phyloP scores from a whole-genome alignment of 305 asterid genomes.

The Fraxinus sp. region DNA sequence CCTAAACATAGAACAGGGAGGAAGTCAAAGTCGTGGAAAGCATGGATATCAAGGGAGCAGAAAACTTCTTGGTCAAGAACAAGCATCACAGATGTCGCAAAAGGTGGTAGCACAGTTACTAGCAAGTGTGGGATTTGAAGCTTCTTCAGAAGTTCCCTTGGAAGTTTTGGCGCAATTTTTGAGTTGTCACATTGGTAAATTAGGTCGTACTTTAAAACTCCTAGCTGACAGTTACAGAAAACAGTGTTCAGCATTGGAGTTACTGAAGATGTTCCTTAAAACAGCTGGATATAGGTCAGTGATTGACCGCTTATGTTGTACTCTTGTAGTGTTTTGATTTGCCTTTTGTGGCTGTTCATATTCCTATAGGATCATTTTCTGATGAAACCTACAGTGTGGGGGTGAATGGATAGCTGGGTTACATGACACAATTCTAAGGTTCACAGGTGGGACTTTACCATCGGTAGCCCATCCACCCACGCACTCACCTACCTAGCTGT shows the following conservation, averaged over 20 bases:
- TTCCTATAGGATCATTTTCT: conserved; percentile 18
- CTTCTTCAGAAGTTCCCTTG: conserved; percentile 69
- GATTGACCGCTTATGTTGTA: conserved; percentile 23
- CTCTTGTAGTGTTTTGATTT: conserved; percentile 19
- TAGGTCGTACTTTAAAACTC: conserved; percentile 75
- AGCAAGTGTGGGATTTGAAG: conserved; percentile 67
- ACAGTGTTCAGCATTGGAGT: conserved; percentile 83
- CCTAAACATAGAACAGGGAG: conserved; percentile 75
- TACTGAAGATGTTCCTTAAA: conserved; percentile 90
- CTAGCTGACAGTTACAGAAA: conserved; percentile 85
- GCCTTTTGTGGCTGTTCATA: conserved; percentile 15
- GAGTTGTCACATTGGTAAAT: conserved; percentile 71
- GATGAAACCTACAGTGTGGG: background rate
- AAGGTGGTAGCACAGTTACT: conserved; percentile 72
- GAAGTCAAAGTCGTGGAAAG: conserved; percentile 64
- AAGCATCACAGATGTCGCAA: conserved; percentile 73
- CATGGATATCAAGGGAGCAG: conserved; percentile 53
- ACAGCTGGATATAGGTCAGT: conserved; percentile 75
- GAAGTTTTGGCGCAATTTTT: conserved; percentile 71
- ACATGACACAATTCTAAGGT: background rate
- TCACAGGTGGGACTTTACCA: background rate
- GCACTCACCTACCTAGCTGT: no score
- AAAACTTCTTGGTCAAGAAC: conserved; percentile 68
- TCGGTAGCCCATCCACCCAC: background rate
- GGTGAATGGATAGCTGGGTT: background rate